Evolutionary conservation across 805 yeast genomes (phyloP).

Genomic region (Lipomyces spencermartinsiae): DNA sequence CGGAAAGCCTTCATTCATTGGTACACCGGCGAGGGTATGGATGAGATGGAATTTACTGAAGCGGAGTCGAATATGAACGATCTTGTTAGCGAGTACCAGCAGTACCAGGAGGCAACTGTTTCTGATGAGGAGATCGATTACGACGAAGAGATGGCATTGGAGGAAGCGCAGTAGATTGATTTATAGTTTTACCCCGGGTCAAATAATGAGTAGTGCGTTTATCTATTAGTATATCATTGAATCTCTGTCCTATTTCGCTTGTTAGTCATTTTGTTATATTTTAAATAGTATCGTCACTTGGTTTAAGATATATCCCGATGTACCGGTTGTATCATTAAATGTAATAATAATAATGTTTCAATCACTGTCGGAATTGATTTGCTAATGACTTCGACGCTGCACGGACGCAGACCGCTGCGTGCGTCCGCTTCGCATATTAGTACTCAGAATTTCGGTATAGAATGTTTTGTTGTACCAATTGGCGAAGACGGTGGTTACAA

Average conservation of each 20-base stretch:
- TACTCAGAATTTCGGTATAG: too few relatives aligned
- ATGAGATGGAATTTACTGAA: conserved; percentile 90
- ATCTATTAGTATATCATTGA: not conserved
- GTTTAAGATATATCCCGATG: not conserved
- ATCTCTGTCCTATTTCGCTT: not conserved
- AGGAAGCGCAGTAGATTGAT: conserved; percentile 30
- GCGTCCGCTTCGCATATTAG: not conserved
- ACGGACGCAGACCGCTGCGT: too few relatives aligned
- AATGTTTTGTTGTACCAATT: too few relatives aligned
- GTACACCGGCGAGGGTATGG: conserved; percentile 98
- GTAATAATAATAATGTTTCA: not conserved
- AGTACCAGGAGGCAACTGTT: conserved; percentile 85
- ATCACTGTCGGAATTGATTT: not conserved
- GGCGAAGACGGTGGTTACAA: too few relatives aligned
- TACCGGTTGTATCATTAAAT: not conserved
- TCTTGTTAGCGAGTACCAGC: conserved; percentile 89
- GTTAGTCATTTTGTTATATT: not conserved
- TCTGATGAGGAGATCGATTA: conserved; percentile 80
- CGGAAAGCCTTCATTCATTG: conserved; percentile 95
- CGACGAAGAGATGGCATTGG: conserved; percentile 46
- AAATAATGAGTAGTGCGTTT: not conserved
- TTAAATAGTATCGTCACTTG: not conserved
- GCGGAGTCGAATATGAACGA: conserved; percentile 94
- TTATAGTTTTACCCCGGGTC: not conserved
- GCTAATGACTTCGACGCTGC: not conserved